Evolutionary conservation across 2,329 filamentous ascomycete species (phyloP).

Genomic region (Penicillium brevicompactum): DNA sequence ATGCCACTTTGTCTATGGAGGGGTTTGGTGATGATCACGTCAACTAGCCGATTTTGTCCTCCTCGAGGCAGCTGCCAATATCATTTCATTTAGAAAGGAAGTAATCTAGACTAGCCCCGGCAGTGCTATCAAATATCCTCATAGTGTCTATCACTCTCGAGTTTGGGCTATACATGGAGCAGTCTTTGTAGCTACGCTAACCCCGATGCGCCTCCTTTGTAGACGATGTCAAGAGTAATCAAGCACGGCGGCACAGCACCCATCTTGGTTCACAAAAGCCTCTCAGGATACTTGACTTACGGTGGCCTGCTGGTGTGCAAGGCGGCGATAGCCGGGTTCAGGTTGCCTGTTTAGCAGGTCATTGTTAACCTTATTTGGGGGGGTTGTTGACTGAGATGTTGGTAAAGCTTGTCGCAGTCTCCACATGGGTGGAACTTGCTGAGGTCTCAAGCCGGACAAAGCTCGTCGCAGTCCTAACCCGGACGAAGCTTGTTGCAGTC

Average conservation of each 20-base stretch:
- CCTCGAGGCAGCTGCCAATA: not conserved
- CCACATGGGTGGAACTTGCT: not conserved
- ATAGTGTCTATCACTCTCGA: not conserved
- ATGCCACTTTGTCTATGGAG: not conserved
- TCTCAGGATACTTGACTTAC: not conserved
- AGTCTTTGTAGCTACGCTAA: not conserved
- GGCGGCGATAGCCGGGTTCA: not conserved
- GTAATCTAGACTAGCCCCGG: not conserved
- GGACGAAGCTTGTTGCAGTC: too few species aligned
- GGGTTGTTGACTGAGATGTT: not conserved
- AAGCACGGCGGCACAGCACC: not conserved
- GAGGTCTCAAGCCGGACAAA: too few species aligned
- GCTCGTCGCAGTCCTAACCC: too few species aligned
- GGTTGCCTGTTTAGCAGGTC: not conserved
- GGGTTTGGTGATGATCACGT: not conserved
- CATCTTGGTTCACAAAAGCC: not conserved
- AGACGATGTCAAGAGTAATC: too few species aligned
- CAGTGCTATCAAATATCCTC: not conserved
- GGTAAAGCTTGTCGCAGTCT: not conserved
- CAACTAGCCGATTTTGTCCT: not conserved
- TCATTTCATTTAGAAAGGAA: not conserved
- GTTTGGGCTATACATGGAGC: not conserved
- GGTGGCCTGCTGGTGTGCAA: not conserved
- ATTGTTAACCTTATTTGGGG: not conserved
- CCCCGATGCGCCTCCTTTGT: not conserved